These are phyloP conservation scores for Leccinum broughii DNA, from an alignment of 768 basidiomycete species.

Conservation along the genomic window DNA sequence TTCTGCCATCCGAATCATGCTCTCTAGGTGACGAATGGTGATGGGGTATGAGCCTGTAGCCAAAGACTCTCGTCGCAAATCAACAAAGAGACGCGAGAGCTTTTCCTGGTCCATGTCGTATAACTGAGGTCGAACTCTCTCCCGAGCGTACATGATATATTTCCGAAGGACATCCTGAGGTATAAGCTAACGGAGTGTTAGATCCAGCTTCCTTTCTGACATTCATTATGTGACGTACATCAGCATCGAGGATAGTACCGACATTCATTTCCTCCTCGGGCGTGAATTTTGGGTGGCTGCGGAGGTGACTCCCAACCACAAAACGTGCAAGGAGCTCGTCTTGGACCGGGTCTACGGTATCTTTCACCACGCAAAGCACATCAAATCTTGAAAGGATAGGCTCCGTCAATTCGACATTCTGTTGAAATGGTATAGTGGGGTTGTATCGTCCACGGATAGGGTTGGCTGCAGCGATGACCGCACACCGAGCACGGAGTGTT, in stretches of 20 bases:
- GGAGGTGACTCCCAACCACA: constrained; percentile 94
- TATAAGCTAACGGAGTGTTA: constrained; percentile 65
- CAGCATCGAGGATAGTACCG: constrained; percentile 84
- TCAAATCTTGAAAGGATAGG: constrained; percentile 98
- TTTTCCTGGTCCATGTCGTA: constrained; percentile 97
- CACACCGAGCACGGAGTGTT: constrained; percentile 95
- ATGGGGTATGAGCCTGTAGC: constrained; percentile 99
- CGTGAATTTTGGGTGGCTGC: constrained; percentile 94
- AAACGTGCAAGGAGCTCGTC: constrained; percentile 96
- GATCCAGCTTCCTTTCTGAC: neutral
- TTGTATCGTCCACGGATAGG: constrained; percentile 97
- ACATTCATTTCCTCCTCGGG: constrained; percentile 92
- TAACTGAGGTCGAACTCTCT: constrained; percentile 89
- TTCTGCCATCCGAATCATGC: constrained; percentile 99
- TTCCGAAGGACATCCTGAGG: constrained; percentile 95
- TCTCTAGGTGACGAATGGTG: constrained; percentile 96
- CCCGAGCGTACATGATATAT: constrained; percentile 98
- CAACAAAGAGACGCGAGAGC: constrained; percentile 88
- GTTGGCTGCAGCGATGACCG: constrained; percentile 97
- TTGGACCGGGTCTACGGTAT: constrained; percentile 93
- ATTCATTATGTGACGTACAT: constrained; percentile 55
- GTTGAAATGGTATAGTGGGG: constrained; percentile 96
- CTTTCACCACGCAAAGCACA: constrained; percentile 97
- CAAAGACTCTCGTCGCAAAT: constrained; percentile 92
- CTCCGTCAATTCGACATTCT: constrained; percentile 98